phyloP scores from a whole-genome alignment of 164 flowering plant species.

The Magnolia kwangsiensis region DNA sequence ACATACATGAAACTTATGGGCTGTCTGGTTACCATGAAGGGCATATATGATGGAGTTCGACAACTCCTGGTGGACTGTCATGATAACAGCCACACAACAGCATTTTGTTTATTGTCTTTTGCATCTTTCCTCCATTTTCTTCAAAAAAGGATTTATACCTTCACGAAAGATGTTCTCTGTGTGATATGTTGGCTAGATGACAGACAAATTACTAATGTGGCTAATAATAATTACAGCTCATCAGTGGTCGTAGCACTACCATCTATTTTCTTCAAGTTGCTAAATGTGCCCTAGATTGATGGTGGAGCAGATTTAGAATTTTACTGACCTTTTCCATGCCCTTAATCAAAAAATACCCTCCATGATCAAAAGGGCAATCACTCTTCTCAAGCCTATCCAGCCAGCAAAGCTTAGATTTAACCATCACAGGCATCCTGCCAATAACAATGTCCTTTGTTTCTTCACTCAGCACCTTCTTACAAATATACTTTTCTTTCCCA shows the following conservation, averaged over 20 bases:
- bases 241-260: neutral
- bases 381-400: conserved; percentile 44
- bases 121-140: neutral
- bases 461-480: conserved; percentile 32
- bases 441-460: conserved; percentile 44
- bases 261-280: neutral
- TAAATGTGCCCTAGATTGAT: neutral
- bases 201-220: neutral
- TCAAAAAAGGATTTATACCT: neutral
- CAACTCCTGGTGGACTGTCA: too few species aligned
- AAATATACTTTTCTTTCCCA: conserved; percentile 51
- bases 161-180: neutral
- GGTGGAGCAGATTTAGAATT: neutral
- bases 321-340: conserved; percentile 84
- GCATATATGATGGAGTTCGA: too few species aligned
- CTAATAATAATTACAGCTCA: neutral
- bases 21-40: too few species aligned
- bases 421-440: conserved; percentile 96
- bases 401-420: conserved; percentile 80
- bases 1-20: too few species aligned
- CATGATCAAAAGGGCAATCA: conserved; percentile 89
- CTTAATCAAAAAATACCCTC: conserved; percentile 88
- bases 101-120: too few species aligned
- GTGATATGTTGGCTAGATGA: neutral
- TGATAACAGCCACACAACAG: too few species aligned